Evolutionary conservation across 2,329 filamentous ascomycete species (phyloP), one percentile per base, ranked within the genome.

Genomic region (Fusarium staphyleae): DNA sequence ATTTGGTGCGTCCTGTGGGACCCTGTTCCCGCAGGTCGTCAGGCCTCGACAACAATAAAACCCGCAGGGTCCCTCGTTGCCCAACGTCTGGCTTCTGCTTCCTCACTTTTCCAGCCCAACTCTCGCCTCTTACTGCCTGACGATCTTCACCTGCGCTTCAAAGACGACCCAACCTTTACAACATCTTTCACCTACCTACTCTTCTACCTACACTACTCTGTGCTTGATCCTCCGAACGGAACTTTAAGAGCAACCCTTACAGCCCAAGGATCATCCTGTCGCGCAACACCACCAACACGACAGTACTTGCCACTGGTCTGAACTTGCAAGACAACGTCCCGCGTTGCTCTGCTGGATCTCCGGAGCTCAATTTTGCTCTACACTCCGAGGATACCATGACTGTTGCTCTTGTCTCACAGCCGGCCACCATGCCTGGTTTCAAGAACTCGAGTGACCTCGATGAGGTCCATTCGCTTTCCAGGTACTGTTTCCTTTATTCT

Each of bases 401-500:
- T 69, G 64, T 70, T 75, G 72, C 77, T 70, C 71, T 79, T 73
- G 72, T 77, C 71, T 69, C 78, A 66, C 77, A 74, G 69, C 73
- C 72, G 75, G 77, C 70, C 65, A 69, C 76, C 67, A 83, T 84
- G 81, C 75, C 81, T 70, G 77, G 77, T 74, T 83, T 77, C 77
- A 81, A 76, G 68, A 76, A 67, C 55, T 65, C 77, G 67, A 70
- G 78, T 74, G 81, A 84, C 70, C 78, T 83, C 75, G 81, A 83
- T 72, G 81, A 85, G 74, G 80, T 82, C 74, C 78, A 82, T 70
- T 81, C 80, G 69, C 79, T 83, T 70, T 78, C 81, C 77, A 86
- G 83, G 83, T 86, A 86, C 76, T 83, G 79, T 78, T 79, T 77
- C 72, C 72, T 77, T 76, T 72, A 64, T 67, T 72, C 70, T 72